Evolutionary conservation across 306 rosid species (phyloP).

Genomic region (Quercus aquifolioides): DNA sequence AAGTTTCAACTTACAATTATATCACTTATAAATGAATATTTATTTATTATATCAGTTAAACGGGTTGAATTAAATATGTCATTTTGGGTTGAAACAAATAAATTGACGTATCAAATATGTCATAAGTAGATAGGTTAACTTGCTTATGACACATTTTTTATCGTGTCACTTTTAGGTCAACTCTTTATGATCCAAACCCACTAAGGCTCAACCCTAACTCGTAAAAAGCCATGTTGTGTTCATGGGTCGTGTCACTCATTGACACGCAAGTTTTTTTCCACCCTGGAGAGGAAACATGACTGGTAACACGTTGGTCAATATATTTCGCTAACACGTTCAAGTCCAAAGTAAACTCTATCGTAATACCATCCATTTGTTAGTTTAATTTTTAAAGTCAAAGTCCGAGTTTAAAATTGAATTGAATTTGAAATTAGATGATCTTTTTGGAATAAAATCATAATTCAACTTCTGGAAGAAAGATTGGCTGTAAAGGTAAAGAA

Average conservation of each 20-base stretch:
- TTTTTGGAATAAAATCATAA: neutral
- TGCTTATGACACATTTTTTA: accelerated
- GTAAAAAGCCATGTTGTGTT: accelerated
- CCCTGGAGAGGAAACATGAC: no score
- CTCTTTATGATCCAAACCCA: no score
- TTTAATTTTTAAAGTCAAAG: neutral
- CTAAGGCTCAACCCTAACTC: no score
- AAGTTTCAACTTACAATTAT: no score
- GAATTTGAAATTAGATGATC: neutral
- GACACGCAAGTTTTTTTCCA: neutral
- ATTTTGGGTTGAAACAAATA: no score
- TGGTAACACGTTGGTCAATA: neutral
- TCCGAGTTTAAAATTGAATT: neutral
- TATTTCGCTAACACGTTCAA: neutral
- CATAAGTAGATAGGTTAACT: no score
- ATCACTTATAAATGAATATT: no score
- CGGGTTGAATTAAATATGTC: accelerated
- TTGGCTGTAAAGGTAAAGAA: neutral
- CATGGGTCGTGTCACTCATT: no score
- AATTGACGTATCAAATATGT: no score
- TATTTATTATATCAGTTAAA: no score
- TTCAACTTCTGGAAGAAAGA: neutral
- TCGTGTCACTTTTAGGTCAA: no score
- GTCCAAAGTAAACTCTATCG: neutral
- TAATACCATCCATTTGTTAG: neutral